Evolutionary conservation across 2,329 filamentous ascomycete genomes (phyloP).

Genomic region (Fusarium hostae): DNA sequence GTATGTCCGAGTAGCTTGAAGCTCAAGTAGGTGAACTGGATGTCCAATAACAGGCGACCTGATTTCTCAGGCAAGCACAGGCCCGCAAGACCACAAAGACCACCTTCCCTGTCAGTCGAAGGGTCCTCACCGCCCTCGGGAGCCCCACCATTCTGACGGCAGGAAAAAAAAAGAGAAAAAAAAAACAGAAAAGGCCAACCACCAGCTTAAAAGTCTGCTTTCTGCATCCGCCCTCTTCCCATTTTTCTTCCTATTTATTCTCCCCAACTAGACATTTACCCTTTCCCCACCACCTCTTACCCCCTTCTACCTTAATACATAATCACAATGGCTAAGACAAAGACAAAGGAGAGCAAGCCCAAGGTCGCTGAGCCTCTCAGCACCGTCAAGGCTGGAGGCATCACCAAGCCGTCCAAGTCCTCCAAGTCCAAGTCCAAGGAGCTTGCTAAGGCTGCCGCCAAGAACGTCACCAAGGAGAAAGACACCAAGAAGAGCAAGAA

Average conservation of each 20-base stretch:
- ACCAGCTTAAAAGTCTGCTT: conserved; percentile 38
- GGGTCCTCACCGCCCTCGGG: conserved; percentile 49
- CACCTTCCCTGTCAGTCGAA: conserved; percentile 37
- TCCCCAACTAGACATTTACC: conserved; percentile 16
- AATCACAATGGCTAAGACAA: conserved; percentile 72
- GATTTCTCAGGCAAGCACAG: conserved; percentile 46
- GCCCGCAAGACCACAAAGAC: conserved; percentile 15
- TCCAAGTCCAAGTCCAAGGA: conserved; percentile 75
- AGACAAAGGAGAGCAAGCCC: conserved; percentile 65
- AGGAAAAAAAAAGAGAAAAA: conserved; percentile 45
- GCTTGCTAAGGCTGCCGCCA: conserved; percentile 69
- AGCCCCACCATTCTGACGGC: conserved; percentile 50
- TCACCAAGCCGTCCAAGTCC: conserved; percentile 74
- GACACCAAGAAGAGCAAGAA: conserved; percentile 64
- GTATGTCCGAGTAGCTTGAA: conserved; percentile 42
- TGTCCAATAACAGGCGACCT: conserved; percentile 45
- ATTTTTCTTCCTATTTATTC: conserved; percentile 27
- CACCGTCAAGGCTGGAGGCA: conserved; percentile 72
- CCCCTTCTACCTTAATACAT: conserved; percentile 32
- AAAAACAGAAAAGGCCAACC: conserved; percentile 42
- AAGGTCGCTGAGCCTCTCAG: conserved; percentile 63
- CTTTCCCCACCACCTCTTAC: neutral
- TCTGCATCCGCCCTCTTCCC: conserved; percentile 35
- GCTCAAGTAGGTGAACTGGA: conserved; percentile 40
- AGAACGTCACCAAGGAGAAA: conserved; percentile 60